Base-by-base conservation (phyloP, 2,329 filamentous ascomycete genomes). In the Cercospora berteroae region DNA sequence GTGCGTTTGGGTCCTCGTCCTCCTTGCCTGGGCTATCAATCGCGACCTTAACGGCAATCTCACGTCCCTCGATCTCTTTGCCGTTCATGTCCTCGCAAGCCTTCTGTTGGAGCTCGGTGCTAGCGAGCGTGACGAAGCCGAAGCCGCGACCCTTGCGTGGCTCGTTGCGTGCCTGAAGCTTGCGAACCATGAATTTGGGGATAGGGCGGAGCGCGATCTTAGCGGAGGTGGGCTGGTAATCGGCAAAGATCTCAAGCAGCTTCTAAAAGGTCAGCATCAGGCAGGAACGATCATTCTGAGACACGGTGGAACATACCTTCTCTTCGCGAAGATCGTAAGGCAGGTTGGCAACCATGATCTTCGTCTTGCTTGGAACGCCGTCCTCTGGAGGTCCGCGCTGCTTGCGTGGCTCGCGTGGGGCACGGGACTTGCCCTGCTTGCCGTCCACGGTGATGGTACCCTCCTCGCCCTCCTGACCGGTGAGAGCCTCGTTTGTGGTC, bases 171-270 rank as follows among this genome's bases (percentile, higher is more conserved):
- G 94, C 94, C 85, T 97, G 94, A 71, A 99, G 92, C 88, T 99
- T 99, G 90, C 97, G 97, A 84, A 99, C 95, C 95, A 99, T 99
- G 87, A 98, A 99, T 77, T 94, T 94, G 75, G 95, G 95, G 75
- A 99, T 99, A 62, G 95, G 95, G 77, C 95, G 94, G 75, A 99
- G 92, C 74, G 95, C 95, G 79, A 99, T 98, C 89, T 98, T 99
- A 81, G 95, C 94, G 72, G 93, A 96, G 75, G 90, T 90, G 70
- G 95, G 95, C 79, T 93, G 87, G 85, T 97, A 99, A 71, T 89
- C 92, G 78, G 88, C 86, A 84, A 99, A 99, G 78, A 99, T 92
- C 81, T 99, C 94, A 85, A 97, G 94, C 79, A 99, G 93, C 95
- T 98, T 69, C 8, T 59, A 36, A 25, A 20, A 8, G 52, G 70